Conservation (phyloP, 352 stramenopile species). For the Phytophthora quininea region DNA sequence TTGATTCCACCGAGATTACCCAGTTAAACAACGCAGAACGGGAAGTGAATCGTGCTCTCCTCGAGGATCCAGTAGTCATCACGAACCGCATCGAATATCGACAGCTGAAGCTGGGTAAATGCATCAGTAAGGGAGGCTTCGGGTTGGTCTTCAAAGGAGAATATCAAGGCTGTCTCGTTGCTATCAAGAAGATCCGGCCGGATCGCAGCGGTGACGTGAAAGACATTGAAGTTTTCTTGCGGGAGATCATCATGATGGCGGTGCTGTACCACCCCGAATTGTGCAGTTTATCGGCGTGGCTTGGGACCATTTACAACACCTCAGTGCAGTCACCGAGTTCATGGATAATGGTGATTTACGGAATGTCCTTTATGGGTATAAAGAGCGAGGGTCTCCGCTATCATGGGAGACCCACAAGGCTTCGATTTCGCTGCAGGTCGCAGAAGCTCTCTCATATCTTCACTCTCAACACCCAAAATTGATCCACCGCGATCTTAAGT, state of each 20-base stretch:
- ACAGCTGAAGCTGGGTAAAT: slow-evolving; percentile 33
- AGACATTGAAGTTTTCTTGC: slow-evolving; percentile 37
- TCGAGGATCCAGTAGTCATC: slow-evolving; percentile 37
- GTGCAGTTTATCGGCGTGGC: slow-evolving; percentile 44
- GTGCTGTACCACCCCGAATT: slow-evolving; percentile 40
- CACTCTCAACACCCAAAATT: slow-evolving; percentile 63
- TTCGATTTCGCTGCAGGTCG: slow-evolving; percentile 55
- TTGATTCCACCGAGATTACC: slow-evolving; percentile 18
- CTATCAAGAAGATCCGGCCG: slow-evolving; percentile 40
- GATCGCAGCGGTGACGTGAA: slow-evolving; percentile 25
- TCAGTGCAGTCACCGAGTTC: slow-evolving; percentile 63
- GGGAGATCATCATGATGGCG: slow-evolving; percentile 44
- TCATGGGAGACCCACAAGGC: slow-evolving; percentile 57
- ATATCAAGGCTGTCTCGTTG: slow-evolving; percentile 31
- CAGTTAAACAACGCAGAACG: slow-evolving; percentile 19
- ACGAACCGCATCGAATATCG: slow-evolving; percentile 46
- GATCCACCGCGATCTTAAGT: slow-evolving; percentile 53
- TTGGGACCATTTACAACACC: slow-evolving; percentile 49
- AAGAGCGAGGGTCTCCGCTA: slow-evolving; percentile 35
- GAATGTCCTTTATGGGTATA: slow-evolving; percentile 53
- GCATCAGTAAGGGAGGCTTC: slow-evolving; percentile 39
- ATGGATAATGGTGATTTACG: slow-evolving; percentile 71
- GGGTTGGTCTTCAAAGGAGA: slow-evolving; percentile 38
- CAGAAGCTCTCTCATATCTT: slow-evolving; percentile 59
- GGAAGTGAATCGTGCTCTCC: slow-evolving; percentile 19